These are phyloP conservation scores for Acanthamoeba healyi DNA, from an alignment of 208 protist genomes.

Conservation along the genomic window DNA sequence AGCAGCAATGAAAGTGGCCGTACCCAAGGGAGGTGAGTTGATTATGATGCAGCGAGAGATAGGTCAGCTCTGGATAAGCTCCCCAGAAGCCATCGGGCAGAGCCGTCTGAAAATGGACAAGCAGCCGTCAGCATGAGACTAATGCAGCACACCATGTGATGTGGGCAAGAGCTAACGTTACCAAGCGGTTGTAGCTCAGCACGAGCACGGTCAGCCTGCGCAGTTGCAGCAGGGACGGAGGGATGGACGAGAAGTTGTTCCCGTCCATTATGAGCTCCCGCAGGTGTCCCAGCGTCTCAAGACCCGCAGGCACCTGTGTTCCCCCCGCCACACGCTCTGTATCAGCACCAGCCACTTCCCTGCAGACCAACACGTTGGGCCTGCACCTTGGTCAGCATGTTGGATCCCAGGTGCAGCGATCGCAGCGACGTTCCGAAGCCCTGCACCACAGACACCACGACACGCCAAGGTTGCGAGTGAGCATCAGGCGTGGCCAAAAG, in stretches of 20 bases:
- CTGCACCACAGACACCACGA: not conserved
- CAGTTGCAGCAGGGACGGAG: not conserved
- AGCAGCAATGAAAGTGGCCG: not conserved
- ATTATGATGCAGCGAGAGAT: constrained; percentile 16
- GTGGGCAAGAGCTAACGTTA: no score
- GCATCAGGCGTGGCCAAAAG: not conserved
- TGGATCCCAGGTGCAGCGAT: constrained; percentile 14
- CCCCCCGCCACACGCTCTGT: not conserved
- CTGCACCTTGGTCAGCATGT: constrained; percentile 1
- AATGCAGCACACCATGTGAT: no score
- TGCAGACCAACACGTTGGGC: no score
- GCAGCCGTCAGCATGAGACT: not conserved
- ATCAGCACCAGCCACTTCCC: no score
- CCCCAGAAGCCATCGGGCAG: constrained; percentile 18
- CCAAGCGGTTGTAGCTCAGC: not conserved
- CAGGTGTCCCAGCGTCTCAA: not conserved
- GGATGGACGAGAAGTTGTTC: not conserved
- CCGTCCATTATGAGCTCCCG: not conserved
- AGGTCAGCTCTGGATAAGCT: not conserved
- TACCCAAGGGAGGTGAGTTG: not conserved
- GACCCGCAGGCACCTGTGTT: not conserved
- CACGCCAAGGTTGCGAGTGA: not conserved
- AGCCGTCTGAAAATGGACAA: not conserved
- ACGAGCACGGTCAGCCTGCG: not conserved
- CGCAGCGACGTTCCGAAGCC: not conserved